Evolutionary conservation across 139 green algal species (phyloP), one percentile per base, ranked within the genome.

Genomic region (Spirogloea muscicola): DNA sequence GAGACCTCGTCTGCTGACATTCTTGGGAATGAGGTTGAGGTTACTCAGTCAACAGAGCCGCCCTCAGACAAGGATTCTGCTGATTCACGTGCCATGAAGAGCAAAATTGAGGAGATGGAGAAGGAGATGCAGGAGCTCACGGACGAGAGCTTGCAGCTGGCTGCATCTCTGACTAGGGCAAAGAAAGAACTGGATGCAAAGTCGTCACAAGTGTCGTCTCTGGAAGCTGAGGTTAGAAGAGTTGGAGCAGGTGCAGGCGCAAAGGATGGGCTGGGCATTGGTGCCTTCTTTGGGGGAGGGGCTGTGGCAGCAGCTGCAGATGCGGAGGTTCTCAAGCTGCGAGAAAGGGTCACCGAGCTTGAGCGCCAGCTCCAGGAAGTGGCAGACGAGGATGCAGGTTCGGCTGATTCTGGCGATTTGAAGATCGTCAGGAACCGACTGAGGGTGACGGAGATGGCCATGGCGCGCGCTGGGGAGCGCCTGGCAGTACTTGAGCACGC

Each of bases 121-220:
- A 66, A 43, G 42, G 67, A 76, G 67, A 49, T 49, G 41, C 67
- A 76, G 67, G 67, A 76, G 49, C 29, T 76, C 3, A 68, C 67
- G 0, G 67, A 31, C 2, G 67, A 76, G 46, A 76, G 67, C 29
- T 21, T 76, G 27, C 36, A 76, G 58, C 58, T 76, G 27, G 67
- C 67, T 16, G 25, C 67, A 0, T 18, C 36, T 29, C 58, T 76
- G 3, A 76, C 43, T 31, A 31, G 40, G 27, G 67, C 67, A 27
- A 63, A 76, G 10, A 76, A 76, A 58, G 67, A 76, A 29, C 16
- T n/a, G 16, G 67, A 76, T 31, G 40, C 25, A 16, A 76, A 76
- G 58, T 31, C n/a, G 13, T 48, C 67, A 1, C n/a, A 49, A 2
- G 66, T 76, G 6, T 29, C 43, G 29, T 41, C 36, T 16, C 44